Evolutionary conservation across 805 yeast genomes (phyloP).

Genomic region (Ogataea nonfermentans): DNA sequence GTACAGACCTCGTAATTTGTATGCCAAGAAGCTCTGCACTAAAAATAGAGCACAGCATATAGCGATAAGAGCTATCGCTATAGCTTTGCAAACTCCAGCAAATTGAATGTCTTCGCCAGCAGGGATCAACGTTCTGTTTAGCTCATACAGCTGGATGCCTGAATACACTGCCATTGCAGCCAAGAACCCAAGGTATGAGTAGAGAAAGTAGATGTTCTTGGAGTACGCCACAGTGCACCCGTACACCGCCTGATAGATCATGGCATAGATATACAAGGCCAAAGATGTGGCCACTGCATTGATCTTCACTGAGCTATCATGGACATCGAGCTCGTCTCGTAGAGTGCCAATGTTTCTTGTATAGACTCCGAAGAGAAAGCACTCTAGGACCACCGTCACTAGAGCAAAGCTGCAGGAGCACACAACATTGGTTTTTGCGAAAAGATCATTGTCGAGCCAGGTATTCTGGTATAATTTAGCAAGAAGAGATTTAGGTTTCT

Average conservation of each 20-base stretch:
- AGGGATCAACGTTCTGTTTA: slow-evolving; percentile 25
- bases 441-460: slow-evolving; percentile 17
- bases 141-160: slow-evolving; percentile 42
- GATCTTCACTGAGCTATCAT: slow-evolving; percentile 6
- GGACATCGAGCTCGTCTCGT: slow-evolving; percentile 6
- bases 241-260: slow-evolving; percentile 39
- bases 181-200: slow-evolving; percentile 33
- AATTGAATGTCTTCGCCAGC: slow-evolving; percentile 26
- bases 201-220: slow-evolving; percentile 38
- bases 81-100: slow-evolving; percentile 35
- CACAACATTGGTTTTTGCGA: slow-evolving; percentile 27
- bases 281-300: slow-evolving; percentile 35
- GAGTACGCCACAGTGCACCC: slow-evolving; percentile 37
- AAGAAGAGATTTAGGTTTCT: slow-evolving; percentile 2
- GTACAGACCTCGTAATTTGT: slow-evolving; percentile 15
- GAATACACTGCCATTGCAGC: slow-evolving; percentile 44
- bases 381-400: slow-evolving; percentile 37
- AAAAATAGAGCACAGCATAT: slow-evolving; percentile 36
- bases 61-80: slow-evolving; percentile 39
- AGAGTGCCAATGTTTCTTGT: slow-evolving; percentile 31
- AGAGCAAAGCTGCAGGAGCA: slow-evolving; percentile 37
- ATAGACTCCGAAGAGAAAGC: slow-evolving; percentile 40
- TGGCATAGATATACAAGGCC: slow-evolving; percentile 44
- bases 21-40: slow-evolving; percentile 29
- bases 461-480: slow-evolving; percentile 8